A percentile compares a stretch with the other conserved stretches of the same genome.
These are phyloP conservation scores for Casaregolazyma lundiana DNA, from an alignment of 1,139 yeast genomes.

Conservation along the genomic window DNA sequence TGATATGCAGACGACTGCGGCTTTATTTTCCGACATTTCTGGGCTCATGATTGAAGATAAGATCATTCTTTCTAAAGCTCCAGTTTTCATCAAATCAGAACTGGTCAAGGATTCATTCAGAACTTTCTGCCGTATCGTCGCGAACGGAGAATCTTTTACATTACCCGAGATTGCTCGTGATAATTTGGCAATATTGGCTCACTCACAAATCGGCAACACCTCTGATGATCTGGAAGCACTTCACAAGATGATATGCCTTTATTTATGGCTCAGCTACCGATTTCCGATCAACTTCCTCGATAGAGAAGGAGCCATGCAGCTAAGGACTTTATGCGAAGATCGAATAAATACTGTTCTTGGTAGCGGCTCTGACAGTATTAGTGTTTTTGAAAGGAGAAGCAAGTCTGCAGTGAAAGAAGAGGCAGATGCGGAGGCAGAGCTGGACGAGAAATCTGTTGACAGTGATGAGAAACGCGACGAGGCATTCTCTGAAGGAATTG, in stretches of 20 bases:
- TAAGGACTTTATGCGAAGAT: conserved; percentile 42
- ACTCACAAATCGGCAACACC: conserved; percentile 11
- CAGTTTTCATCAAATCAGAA: conserved; percentile 25
- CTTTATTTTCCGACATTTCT: conserved; percentile 23
- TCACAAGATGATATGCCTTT: conserved; percentile 65
- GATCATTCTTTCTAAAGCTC: conserved; percentile 32
- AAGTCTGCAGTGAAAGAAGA: background rate
- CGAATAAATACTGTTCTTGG: conserved; percentile 21
- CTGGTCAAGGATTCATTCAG: conserved; percentile 25
- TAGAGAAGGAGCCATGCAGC: conserved; percentile 64
- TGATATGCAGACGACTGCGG: conserved; percentile 25
- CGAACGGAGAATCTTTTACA: conserved; percentile 27
- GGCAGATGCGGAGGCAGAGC: background rate
- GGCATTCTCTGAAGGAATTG: background rate
- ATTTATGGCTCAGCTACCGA: conserved; percentile 81
- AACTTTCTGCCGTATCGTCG: conserved; percentile 30
- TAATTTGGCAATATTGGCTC: conserved; percentile 19
- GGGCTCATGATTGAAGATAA: conserved; percentile 33
- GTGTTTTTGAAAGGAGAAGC: conserved; percentile 1
- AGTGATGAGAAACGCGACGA: background rate
- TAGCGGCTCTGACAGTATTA: conserved; percentile 3
- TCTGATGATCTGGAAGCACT: conserved; percentile 51
- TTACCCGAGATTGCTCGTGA: conserved; percentile 27
- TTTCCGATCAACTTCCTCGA: conserved; percentile 81
- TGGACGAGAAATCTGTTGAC: background rate